phyloP scores from a whole-genome alignment of 2,329 filamentous ascomycete genomes.

The Emmonsia crescens region DNA sequence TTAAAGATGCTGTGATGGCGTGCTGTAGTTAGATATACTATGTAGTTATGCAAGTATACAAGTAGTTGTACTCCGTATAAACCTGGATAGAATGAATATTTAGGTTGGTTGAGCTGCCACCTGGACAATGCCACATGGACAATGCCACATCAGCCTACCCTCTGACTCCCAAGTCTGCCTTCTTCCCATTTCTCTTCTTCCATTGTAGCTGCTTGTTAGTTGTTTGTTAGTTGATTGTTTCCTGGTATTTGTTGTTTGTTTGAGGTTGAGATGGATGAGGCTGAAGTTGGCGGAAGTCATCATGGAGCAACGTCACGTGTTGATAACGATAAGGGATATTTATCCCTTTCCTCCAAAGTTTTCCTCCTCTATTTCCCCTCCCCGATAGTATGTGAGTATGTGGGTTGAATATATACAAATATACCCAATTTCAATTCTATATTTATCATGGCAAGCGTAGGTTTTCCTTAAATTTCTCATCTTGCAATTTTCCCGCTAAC shows the following conservation, averaged over 20 bases:
- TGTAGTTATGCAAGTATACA: neutral
- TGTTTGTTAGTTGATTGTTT: neutral
- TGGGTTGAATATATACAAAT: neutral
- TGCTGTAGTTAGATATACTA: neutral
- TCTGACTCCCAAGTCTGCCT: neutral
- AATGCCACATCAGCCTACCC: neutral
- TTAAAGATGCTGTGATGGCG: neutral
- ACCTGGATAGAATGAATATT: neutral
- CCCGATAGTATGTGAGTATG: neutral
- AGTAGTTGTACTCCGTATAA: neutral
- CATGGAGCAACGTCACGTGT: neutral
- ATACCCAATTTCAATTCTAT: neutral
- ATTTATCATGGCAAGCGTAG: slow-evolving; percentile 4
- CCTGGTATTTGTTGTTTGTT: neutral
- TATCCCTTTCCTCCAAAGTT: no score
- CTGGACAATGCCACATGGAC: neutral
- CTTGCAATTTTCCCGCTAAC: neutral
- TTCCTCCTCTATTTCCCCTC: neutral
- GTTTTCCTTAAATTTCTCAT: neutral
- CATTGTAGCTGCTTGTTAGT: slow-evolving; percentile 1
- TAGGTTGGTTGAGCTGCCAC: neutral
- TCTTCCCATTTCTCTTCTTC: neutral
- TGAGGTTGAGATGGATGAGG: neutral
- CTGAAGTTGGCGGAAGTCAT: neutral
- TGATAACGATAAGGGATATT: slow-evolving; percentile 1